phyloP scores from a whole-genome alignment of 257 asterid genomes.

The Solanum bulbocastanum region DNA sequence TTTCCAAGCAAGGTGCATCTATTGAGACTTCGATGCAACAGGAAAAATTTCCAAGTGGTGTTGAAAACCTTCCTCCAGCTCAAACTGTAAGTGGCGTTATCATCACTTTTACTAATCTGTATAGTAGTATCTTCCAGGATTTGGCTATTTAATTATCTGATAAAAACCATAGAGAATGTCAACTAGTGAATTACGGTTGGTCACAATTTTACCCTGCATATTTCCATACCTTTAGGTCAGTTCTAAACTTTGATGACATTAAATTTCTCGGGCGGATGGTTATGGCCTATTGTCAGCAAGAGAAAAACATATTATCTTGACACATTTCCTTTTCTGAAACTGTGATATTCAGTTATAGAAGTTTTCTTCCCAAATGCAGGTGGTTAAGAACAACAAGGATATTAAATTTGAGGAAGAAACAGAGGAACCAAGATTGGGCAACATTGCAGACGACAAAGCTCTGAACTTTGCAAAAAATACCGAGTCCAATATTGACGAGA shows the following conservation, averaged over 20 bases:
- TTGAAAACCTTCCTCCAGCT: constrained; percentile 35
- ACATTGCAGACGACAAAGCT: constrained; percentile 20
- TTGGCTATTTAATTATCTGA: background rate
- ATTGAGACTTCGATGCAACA: constrained; percentile 15
- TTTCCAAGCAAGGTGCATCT: constrained; percentile 36
- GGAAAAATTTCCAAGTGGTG: constrained; percentile 36
- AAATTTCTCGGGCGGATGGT: background rate
- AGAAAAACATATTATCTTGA: background rate
- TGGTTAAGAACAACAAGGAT: constrained; percentile 25
- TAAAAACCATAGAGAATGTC: background rate
- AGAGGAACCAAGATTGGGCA: constrained; percentile 26
- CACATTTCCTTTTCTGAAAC: background rate
- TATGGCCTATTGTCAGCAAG: background rate
- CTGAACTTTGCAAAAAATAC: constrained; percentile 9
- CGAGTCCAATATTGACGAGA: constrained; percentile 3
- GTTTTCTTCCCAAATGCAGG: constrained; percentile 20
- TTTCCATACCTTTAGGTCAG: background rate
- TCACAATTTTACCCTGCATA: background rate
- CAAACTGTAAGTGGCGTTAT: constrained; percentile 28
- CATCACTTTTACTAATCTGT: background rate
- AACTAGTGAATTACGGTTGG: background rate
- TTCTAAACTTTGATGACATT: background rate
- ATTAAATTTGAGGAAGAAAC: constrained; percentile 20
- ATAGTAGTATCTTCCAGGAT: background rate
- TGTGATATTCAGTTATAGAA: background rate